A percentile compares a stretch with the other conserved stretches of the same genome.
Conservation (phyloP, 176 grass and related monocot species). For the Oryza punctata region DNA sequence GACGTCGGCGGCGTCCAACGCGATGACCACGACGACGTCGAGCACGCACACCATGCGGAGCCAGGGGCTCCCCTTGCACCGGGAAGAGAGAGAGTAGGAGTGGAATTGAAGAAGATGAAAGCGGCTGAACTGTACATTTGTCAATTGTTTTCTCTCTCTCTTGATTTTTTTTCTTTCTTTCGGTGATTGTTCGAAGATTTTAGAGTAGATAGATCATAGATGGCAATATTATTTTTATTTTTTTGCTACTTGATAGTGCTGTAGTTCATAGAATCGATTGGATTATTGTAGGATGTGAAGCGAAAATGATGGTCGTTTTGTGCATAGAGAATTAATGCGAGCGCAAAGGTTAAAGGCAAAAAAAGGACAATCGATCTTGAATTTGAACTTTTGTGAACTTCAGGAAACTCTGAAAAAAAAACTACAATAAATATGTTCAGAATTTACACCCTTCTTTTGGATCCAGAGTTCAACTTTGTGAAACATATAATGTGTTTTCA, state of each 20-base stretch:
- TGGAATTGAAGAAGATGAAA: background rate
- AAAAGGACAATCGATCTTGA: background rate
- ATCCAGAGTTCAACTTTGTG: background rate
- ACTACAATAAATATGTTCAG: no score
- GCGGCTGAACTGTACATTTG: constrained; percentile 23
- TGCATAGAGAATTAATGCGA: no score
- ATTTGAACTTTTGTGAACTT: background rate
- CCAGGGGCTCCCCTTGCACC: constrained; percentile 42
- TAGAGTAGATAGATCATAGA: background rate
- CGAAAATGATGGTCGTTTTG: no score
- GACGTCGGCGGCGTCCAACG: constrained; percentile 45
- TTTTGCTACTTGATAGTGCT: background rate
- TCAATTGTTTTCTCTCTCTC: constrained; percentile 30
- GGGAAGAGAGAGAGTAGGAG: constrained; percentile 24
- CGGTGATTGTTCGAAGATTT: background rate
- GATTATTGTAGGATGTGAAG: background rate
- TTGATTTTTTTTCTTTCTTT: background rate
- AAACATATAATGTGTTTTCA: background rate
- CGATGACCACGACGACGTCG: constrained; percentile 51
- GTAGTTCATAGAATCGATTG: background rate
- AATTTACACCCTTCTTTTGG: background rate
- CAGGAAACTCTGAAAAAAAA: background rate
- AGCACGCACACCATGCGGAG: constrained; percentile 46
- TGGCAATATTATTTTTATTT: background rate
- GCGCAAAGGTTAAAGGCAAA: background rate